phyloP scores from a whole-genome alignment of 306 rosid genomes.

The Gastrolobium bilobum region DNA sequence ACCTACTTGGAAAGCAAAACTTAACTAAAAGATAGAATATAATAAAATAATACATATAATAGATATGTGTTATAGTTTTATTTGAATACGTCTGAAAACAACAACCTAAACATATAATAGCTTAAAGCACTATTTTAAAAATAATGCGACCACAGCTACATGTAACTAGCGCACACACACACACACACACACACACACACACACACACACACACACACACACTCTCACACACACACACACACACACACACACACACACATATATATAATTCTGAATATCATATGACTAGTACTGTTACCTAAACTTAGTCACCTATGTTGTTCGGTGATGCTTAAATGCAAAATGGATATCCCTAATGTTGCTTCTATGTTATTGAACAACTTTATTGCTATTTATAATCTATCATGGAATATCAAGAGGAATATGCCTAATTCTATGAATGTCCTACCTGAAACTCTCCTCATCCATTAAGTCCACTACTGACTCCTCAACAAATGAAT shows the following conservation, averaged over 20 bases:
- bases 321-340: neutral
- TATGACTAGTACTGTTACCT: neutral
- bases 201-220: too few relatives aligned
- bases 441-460: too few relatives aligned
- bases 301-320: neutral
- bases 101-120: neutral
- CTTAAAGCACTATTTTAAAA: neutral
- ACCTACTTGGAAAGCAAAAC: conserved; percentile 40
- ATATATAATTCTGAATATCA: too few relatives aligned
- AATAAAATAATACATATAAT: neutral
- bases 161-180: too few relatives aligned
- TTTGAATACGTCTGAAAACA: conserved; percentile 32
- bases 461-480: too few relatives aligned
- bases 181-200: too few relatives aligned
- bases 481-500: too few relatives aligned
- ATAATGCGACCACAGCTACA: neutral
- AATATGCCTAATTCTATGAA: neutral
- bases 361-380: neutral
- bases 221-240: too few relatives aligned
- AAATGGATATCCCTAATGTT: neutral
- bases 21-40: neutral
- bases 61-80: neutral
- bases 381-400: neutral
- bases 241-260: too few relatives aligned
- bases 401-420: neutral